Conservation (phyloP, 176 grass and related monocot species). For the Paspalum vaginatum region DNA sequence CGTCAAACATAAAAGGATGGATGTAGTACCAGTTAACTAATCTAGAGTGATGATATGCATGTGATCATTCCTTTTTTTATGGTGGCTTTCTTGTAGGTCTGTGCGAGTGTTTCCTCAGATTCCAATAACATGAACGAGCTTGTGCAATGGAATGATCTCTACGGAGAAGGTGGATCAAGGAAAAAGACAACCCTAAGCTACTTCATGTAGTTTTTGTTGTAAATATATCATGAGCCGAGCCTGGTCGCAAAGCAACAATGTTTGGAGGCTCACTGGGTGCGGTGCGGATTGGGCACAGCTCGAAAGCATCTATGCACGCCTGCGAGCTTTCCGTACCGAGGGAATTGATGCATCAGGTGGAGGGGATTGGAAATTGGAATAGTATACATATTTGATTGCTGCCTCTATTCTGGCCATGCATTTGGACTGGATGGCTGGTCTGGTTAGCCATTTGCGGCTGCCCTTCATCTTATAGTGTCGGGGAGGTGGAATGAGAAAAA, state of each 20-base stretch:
- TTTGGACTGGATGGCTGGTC: slow-evolving; percentile 1
- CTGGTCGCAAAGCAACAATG: slow-evolving; percentile 23
- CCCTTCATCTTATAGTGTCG: too few species aligned
- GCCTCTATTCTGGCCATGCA: slow-evolving; percentile 1
- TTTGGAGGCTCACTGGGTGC: slow-evolving; percentile 5
- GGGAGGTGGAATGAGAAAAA: background rate
- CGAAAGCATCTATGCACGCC: background rate
- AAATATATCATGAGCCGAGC: slow-evolving; percentile 29
- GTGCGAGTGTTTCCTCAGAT: slow-evolving; percentile 92
- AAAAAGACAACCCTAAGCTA: slow-evolving; percentile 94
- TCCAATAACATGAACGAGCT: slow-evolving; percentile 93
- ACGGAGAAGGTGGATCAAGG: slow-evolving; percentile 92
- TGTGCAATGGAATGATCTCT: slow-evolving; percentile 89
- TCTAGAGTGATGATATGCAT: background rate
- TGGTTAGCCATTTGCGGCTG: background rate
- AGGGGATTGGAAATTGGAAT: background rate
- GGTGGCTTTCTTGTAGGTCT: slow-evolving; percentile 60
- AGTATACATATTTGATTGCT: slow-evolving; percentile 14
- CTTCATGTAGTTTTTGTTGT: slow-evolving; percentile 80
- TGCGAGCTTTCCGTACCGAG: background rate
- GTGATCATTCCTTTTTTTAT: background rate
- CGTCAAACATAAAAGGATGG: too few species aligned
- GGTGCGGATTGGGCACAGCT: slow-evolving; percentile 23
- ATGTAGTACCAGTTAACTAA: background rate
- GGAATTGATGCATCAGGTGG: slow-evolving; percentile 5